phyloP scores from a whole-genome alignment of 805 yeast species.

The Priceomyces castillae region DNA sequence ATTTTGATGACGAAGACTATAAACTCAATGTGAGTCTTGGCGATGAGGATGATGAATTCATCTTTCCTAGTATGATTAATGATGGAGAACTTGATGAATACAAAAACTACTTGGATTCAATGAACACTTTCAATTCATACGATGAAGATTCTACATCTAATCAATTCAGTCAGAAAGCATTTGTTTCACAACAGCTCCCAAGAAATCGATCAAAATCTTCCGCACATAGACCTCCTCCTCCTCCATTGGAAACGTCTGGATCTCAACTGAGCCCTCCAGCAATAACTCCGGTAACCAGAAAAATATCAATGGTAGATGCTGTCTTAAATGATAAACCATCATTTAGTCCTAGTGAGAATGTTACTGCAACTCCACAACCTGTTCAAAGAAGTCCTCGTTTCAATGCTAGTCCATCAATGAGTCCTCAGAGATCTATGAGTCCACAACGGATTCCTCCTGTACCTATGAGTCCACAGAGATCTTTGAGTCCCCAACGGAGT shows the following conservation, averaged over 20 bases:
- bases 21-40: conserved; percentile 10
- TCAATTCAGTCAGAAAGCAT: conserved; percentile 2
- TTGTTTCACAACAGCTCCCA: background rate
- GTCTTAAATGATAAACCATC: background rate
- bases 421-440: background rate
- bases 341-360: background rate
- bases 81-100: conserved; percentile 19
- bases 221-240: conserved; percentile 8
- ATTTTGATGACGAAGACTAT: conserved; percentile 22
- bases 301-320: background rate
- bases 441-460: background rate
- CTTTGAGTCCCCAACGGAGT: background rate
- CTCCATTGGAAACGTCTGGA: conserved; percentile 5
- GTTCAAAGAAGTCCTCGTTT: background rate
- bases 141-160: conserved; percentile 12
- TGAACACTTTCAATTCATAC: conserved; percentile 13
- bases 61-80: conserved; percentile 11
- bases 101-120: conserved; percentile 17
- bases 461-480: background rate
- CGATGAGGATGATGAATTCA: conserved; percentile 10
- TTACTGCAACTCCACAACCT: background rate
- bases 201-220: conserved; percentile 1
- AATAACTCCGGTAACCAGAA: background rate
- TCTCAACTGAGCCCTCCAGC: background rate
- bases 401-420: background rate